Percentiles rank a stretch among this genome's conserved stretches.
These are phyloP conservation scores for Rutstroemia sp. DNA, from an alignment of 2,329 filamentous ascomycete genomes.

Conservation along the genomic window DNA sequence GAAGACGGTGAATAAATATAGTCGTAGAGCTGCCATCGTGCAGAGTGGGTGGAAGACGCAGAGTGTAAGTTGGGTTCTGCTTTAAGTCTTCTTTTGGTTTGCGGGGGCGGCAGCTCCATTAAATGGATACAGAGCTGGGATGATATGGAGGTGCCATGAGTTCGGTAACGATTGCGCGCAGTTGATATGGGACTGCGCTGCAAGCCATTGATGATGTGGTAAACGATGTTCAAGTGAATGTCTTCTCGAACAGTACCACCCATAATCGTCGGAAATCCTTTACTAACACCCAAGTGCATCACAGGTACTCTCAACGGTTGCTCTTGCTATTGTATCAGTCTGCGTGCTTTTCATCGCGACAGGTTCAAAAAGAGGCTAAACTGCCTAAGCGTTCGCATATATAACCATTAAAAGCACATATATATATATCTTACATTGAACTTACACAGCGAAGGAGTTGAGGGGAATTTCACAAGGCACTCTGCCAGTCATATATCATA, in stretches of 20 bases:
- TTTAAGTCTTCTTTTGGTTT: neutral
- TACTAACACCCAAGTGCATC: neutral
- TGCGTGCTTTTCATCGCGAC: conserved; percentile 54
- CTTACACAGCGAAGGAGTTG: conserved; percentile 6
- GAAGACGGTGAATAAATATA: conserved; percentile 73
- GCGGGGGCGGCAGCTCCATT: neutral
- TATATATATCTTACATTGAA: neutral
- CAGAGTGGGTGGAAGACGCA: conserved; percentile 94
- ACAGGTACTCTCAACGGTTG: conserved; percentile 55
- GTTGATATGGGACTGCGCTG: neutral
- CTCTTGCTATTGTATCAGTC: conserved; percentile 55
- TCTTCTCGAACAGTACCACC: too few relatives aligned
- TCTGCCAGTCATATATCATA: neutral
- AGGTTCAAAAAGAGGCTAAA: conserved; percentile 27
- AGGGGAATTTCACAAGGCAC: neutral
- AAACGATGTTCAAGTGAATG: too few relatives aligned
- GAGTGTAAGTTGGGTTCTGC: conserved; percentile 40
- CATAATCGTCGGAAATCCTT: too few relatives aligned
- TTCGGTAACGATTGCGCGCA: too few relatives aligned
- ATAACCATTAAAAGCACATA: neutral
- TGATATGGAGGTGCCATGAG: too few relatives aligned
- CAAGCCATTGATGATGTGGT: too few relatives aligned
- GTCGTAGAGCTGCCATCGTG: conserved; percentile 70
- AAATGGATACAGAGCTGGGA: neutral
- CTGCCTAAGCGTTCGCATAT: neutral